Percentiles rank a stretch among this genome's conserved stretches.
phyloP scores from a whole-genome alignment of 805 yeast species.

The Ogataea trehalophila region DNA sequence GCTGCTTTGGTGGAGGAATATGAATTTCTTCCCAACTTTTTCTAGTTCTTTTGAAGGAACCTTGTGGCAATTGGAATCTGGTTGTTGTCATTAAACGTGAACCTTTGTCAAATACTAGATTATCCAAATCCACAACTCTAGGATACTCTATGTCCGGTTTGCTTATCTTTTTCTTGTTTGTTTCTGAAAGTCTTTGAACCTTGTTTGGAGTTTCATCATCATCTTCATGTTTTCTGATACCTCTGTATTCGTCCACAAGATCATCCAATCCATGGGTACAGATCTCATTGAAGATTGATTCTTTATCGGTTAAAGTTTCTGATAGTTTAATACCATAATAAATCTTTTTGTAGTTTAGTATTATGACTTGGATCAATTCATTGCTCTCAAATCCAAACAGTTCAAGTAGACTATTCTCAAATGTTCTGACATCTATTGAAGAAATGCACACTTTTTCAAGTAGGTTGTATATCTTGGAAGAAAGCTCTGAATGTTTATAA shows the following conservation, averaged over 20 bases:
- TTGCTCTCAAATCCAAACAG: constrained; percentile 48
- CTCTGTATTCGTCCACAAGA: constrained; percentile 39
- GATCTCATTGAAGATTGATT: constrained; percentile 43
- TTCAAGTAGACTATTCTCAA: constrained; percentile 52
- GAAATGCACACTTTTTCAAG: constrained; percentile 31
- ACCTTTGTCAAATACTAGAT: constrained; percentile 67
- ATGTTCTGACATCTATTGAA: constrained; percentile 34
- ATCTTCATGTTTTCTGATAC: constrained; percentile 13
- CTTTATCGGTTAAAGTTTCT: constrained; percentile 22
- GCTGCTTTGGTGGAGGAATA: constrained; percentile 77
- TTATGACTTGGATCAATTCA: constrained; percentile 43
- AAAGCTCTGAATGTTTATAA: constrained; percentile 29
- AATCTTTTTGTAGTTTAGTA: constrained; percentile 36
- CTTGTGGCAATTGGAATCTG: constrained; percentile 72
- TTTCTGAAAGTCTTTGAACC: constrained; percentile 5
- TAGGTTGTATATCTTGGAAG: constrained; percentile 35
- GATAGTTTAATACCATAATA: constrained; percentile 28
- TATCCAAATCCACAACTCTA: constrained; percentile 55
- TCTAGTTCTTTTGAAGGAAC: constrained; percentile 72
- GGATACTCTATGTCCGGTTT: constrained; percentile 30
- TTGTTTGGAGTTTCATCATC: constrained; percentile 9
- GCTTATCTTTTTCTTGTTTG: constrained; percentile 5
- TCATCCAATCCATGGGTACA: constrained; percentile 33
- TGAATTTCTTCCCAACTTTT: constrained; percentile 82
- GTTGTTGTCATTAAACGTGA: constrained; percentile 60